Base-by-base conservation (phyloP, 2,329 filamentous ascomycete genomes). In the Bipolaris cookei region DNA sequence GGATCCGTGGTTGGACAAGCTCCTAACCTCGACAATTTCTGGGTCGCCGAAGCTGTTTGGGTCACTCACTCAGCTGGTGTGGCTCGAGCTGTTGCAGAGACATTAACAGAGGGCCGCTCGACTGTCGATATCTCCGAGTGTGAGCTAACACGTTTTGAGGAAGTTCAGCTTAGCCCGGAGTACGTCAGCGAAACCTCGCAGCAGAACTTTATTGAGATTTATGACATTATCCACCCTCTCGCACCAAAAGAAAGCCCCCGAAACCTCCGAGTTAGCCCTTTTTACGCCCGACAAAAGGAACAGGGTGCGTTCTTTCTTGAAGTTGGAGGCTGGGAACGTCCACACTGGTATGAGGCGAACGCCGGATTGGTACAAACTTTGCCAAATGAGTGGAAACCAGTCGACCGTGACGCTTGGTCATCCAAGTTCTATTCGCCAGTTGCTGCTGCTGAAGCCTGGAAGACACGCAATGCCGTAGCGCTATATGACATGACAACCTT, bases 51-150 rank as follows among this genome's bases (percentile, higher is more conserved):
- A 64, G 86, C 86, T 4, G 85, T 88, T 0, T 88, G 86, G 86
- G 86, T 88, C 0, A 88, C 86, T 16, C 86, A 88, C 61, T 88
- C 86, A 0, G 85, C 85, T 0, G 86, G 86, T 21, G 83, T 88
- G 1, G 86, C 86, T 7, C 81, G 84, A 23, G 85, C 86, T 0
- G 68, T 88, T 1, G 86, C 86, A 0, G 80, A 88, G 66, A 66
- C 86, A 0, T 74, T 88, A 23, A 88, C 85, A 0, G 79, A 78
- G 0, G 86, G 86, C 2, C 77, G 77, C 21, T 86, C 85, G 0
- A 71, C 79, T 4, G 79, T 87, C 32, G 85, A 88, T 49, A 74
- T 88, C 3, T 76, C 82, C 2, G 86, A 86, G 38, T 86, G 85
- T 62, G 85, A 88, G 37, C 71, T 88, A 0, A 78, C 80, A 1